Base-by-base conservation (phyloP, 352 stramenopile genomes). In the Phytophthora hybrid region DNA sequence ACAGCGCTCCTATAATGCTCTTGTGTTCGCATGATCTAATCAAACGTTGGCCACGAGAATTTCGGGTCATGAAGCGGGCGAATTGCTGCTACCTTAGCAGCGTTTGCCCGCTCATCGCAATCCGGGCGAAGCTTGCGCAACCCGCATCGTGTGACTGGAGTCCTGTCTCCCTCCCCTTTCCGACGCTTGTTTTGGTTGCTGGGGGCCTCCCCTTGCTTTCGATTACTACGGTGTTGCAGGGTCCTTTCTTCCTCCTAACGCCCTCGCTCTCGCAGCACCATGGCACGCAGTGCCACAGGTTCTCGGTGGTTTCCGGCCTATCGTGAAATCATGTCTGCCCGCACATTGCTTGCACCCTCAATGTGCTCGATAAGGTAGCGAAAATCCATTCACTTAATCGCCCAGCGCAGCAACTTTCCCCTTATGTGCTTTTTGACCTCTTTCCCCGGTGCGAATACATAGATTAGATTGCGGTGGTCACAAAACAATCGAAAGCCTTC, bases 361-460 rank as follows among this genome's bases (percentile, higher is more conserved):
- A 73, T 68, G 19, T 73, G 58, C 8, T 68, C 41, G 8, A 73
- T 41, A 4, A 31, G 29, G 39, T 73, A 63, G 3, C 58, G n/a
- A 51, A 56, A 57, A 18, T 73, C 51, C 26, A 19, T 68, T 0
- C 60, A 21, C 16, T 68, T 67, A 3, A 51, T n/a, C 1, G 26
- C 18, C 53, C 53, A 56, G 0, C 39, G 19, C 0, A 69, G 41
- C 9, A 69, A 14, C 16, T 69, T 69, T 3, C 63, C 52, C 18
- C 53, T 41, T 8, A 58, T 41, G 16, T 69, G 63, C 13, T 55
- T 55, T 29, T 68, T 68, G 11, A 68, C 49, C 14, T 47, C 29
- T 10, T 52, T 26, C 1, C 11, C 19, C 7, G 59, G 59, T 9
- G 59, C 59, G 39, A 66, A 66, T 11, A 66, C 31, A 13, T 59